Evolutionary conservation across 352 stramenopile species (phyloP), one percentile per base, ranked within the genome.

Genomic region (Phytophthora podocarpi): DNA sequence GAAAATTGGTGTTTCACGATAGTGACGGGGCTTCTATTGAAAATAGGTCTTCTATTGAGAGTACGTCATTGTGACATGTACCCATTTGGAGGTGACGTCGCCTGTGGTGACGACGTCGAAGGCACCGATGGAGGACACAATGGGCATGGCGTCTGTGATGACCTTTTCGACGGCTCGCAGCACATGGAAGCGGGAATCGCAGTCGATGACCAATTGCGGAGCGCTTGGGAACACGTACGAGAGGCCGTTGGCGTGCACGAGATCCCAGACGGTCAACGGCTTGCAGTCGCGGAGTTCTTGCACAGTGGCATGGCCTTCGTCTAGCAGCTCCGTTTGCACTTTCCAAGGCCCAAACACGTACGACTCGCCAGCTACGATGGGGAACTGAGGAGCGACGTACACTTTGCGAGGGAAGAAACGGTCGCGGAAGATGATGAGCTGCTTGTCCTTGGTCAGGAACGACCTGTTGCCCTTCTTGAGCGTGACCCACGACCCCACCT

Each of bases 381-480:
- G 23, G 12, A 67, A 63, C 3, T 58, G 47, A n/a, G 56, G 23
- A 8, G 28, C 18, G 6, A 67, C 64, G 18, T 78, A 63, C 13
- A 63, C 40, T 31, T 70, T 37, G 3, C 51, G 62, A 13, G 76
- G 76, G 49, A 93, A 95, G 36, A 93, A 87, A 5, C 64, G 73
- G 58, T 93, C 82, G 48, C 85, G 85, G 67, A 95, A 95, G 53
- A 95, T 80, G 43, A 95, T 74, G 41, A 93, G 80, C 58, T 75
- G 49, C 30, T 78, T 75, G 54, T 86, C 69, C 16, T 70, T 64
- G 16, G 82, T 93, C 32, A 95, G 60, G 56, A 88, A 91, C 15
- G 81, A 90, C n/a, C 85, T 77, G 39, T 90, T 91, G 32, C 68
- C 68, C 66, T 95, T 93, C 68, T 95, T 95, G 57, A 95, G 75